A percentile compares a stretch with the other conserved stretches of the same genome.
Evolutionary conservation across 306 rosid genomes (phyloP).

Genomic region (Mucuna pruriens): DNA sequence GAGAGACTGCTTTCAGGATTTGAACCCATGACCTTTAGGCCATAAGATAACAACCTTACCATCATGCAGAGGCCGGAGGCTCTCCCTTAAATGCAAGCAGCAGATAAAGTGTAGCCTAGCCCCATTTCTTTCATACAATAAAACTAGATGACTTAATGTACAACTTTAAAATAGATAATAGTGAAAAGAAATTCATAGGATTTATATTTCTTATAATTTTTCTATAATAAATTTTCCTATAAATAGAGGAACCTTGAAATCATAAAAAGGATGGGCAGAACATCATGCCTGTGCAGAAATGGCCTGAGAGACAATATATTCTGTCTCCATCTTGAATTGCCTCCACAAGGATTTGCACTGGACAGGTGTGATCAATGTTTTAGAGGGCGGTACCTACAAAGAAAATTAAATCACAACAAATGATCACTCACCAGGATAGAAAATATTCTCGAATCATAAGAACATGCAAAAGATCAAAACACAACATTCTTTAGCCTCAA

Average conservation of each 20-base stretch:
- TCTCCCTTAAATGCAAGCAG: not conserved
- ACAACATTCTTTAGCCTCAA: not conserved
- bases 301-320: constrained; percentile 86
- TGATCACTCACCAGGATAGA: constrained; percentile 2
- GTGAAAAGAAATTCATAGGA: not conserved
- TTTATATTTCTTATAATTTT: not conserved
- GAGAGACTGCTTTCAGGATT: too few species aligned
- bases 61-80: too few species aligned
- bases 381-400: constrained; percentile 68
- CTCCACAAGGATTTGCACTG: constrained; percentile 94
- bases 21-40: not conserved
- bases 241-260: not conserved
- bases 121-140: constrained; percentile 3
- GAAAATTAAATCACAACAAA: constrained; percentile 21
- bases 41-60: not conserved
- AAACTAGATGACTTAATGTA: not conserved
- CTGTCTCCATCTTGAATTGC: constrained; percentile 87
- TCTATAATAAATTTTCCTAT: not conserved
- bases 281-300: constrained; percentile 83
- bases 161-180: constrained; percentile 18
- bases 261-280: constrained; percentile 27
- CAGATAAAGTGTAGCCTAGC: constrained; percentile 18
- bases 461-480: constrained; percentile 12
- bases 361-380: constrained; percentile 86
- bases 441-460: constrained; percentile 27